A percentile compares a stretch with the other conserved stretches of the same genome.
Evolutionary conservation across 192 early-diverging fungal genomes (phyloP).

Genomic region (Phlyctochytrium planicorne): DNA sequence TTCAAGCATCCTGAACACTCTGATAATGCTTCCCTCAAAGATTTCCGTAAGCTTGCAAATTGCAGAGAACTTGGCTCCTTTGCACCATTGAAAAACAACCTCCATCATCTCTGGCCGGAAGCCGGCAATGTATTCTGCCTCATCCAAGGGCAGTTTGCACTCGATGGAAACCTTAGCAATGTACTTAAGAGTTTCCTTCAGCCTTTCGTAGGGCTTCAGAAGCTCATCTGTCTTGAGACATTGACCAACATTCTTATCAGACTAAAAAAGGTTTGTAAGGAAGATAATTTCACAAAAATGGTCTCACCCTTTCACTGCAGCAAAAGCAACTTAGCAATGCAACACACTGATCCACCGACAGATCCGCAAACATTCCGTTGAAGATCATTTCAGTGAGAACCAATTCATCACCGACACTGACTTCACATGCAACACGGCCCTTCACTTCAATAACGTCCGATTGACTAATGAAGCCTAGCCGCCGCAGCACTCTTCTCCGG

Average conservation of each 20-base stretch:
- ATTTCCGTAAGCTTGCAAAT: slow-evolving; percentile 94
- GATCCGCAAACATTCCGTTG: slow-evolving; percentile 92
- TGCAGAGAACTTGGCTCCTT: slow-evolving; percentile 89
- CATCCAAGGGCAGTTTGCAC: slow-evolving; percentile 82
- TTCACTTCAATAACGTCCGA: slow-evolving; percentile 94
- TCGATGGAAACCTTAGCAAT: slow-evolving; percentile 86
- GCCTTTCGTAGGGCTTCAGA: slow-evolving; percentile 64
- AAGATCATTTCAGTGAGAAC: slow-evolving; percentile 96
- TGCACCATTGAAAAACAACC: slow-evolving; percentile 88
- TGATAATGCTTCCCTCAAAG: slow-evolving; percentile 93
- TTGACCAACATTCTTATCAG: slow-evolving; percentile 6
- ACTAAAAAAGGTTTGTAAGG: too few species aligned
- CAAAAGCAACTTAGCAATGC: slow-evolving; percentile 91
- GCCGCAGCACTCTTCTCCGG: slow-evolving; percentile 84
- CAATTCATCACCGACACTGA: slow-evolving; percentile 90
- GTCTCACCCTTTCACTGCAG: slow-evolving; percentile 71
- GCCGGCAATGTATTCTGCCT: slow-evolving; percentile 82
- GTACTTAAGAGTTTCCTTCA: slow-evolving; percentile 83
- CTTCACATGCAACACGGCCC: slow-evolving; percentile 97
- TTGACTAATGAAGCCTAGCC: slow-evolving; percentile 81
- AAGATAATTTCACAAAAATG: neutral
- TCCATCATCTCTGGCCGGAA: slow-evolving; percentile 93
- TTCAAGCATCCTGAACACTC: slow-evolving; percentile 84
- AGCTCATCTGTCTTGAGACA: slow-evolving; percentile 66
- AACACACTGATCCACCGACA: slow-evolving; percentile 81